Percentiles rank a stretch among this genome's conserved stretches.
These are phyloP conservation scores for Ascochyta koolunga DNA, from an alignment of 2,329 filamentous ascomycete species.

Conservation along the genomic window DNA sequence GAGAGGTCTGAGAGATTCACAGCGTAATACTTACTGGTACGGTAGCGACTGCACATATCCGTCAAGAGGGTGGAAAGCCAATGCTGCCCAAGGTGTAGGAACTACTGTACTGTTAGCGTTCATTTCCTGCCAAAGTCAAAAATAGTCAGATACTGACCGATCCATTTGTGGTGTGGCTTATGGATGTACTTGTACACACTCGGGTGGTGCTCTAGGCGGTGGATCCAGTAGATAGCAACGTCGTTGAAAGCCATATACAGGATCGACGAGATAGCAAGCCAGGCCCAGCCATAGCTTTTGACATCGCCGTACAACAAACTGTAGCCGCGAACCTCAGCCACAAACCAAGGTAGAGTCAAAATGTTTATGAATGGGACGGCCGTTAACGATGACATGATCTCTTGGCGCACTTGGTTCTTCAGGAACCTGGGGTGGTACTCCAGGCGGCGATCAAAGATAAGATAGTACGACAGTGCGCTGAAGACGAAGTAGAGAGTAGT, in stretches of 20 bases:
- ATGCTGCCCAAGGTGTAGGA: constrained; percentile 55
- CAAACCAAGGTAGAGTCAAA: constrained; percentile 55
- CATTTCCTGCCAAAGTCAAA: not conserved
- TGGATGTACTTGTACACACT: constrained; percentile 56
- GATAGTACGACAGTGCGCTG: constrained; percentile 24
- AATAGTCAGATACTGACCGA: constrained; percentile 42
- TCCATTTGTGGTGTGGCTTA: constrained; percentile 60
- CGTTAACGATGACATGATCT: constrained; percentile 52
- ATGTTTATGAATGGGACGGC: constrained; percentile 55
- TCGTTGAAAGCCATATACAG: constrained; percentile 57
- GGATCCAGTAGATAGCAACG: constrained; percentile 57
- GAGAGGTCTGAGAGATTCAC: too few relatives aligned
- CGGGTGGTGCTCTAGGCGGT: constrained; percentile 55
- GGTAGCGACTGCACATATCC: constrained; percentile 56
- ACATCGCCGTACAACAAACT: constrained; percentile 52
- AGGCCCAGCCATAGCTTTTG: constrained; percentile 40
- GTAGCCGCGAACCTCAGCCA: constrained; percentile 56
- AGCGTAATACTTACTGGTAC: constrained; percentile 50
- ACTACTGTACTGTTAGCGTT: constrained; percentile 36
- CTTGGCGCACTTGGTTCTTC: constrained; percentile 55
- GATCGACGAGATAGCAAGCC: constrained; percentile 48
- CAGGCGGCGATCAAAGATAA: constrained; percentile 52
- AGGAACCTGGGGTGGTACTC: constrained; percentile 58
- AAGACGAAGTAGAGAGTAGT: constrained; percentile 23
- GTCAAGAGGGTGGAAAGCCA: constrained; percentile 57